Base-by-base conservation (phyloP, 75 land plant species). In the Sequoiadendron giganteum region DNA sequence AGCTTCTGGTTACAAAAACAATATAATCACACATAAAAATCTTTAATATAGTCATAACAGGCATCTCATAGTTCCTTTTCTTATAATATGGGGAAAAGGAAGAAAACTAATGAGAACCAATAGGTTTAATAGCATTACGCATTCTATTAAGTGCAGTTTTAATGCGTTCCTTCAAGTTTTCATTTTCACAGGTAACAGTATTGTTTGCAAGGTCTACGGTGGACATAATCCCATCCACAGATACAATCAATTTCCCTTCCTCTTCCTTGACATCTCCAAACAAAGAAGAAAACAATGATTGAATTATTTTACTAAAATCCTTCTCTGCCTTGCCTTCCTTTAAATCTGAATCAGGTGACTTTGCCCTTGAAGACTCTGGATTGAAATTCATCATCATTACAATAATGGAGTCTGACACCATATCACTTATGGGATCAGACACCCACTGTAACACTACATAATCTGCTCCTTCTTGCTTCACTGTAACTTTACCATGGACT, bases 351-450 rank as follows among this genome's bases (percentile, higher is more conserved):
- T 95, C 87, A 16, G 91, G 88, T 9, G 86, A 88, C 40, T 87
- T 90, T 19, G 89, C 91, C 85, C 90, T 90, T 1, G 95, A 93
- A 45, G 94, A 83, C 75, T 94, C 97, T 16, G 96, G 85, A 83
- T 92, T 93, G 89, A 95, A 91, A 72, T 97, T 97, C 89, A 95
- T 75, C 83, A 98, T 92, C 91, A 95, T 88, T 13, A 97, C 99
- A 32, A 98, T 95, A 79, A 98, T 87, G 14, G 99, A 98, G 76
- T 98, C 99, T 14, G 97, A 96, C 3, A 98, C 96, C 99, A 98
- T 98, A 86, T 98, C 99, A 87, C 96, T 94, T 14, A 98, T 92
- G 13, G 99, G 99, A 47, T 98, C 98, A 19, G 98, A 92, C 1
- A 94, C 88, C 99, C 99, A 98, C 86, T 94, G 96, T 89, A 98